phyloP scores from a whole-genome alignment of 1,284 basidiomycete species.

The Taiwanofungus camphoratus region DNA sequence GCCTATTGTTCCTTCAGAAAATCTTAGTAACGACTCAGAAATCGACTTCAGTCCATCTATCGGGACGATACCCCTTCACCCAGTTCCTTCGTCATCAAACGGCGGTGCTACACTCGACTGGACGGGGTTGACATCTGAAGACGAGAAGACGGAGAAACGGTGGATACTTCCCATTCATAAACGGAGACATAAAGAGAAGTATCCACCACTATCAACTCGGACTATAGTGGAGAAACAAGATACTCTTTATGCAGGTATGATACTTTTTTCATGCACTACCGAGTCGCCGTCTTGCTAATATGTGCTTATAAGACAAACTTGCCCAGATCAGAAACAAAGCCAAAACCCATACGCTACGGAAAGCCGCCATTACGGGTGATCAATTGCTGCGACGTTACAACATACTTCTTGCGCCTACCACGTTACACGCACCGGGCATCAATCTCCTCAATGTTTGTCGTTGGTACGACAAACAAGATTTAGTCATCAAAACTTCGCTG shows the following conservation, averaged over 20 bases:
- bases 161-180: conserved; percentile 58
- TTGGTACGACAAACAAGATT: conserved; percentile 52
- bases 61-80: conserved; percentile 37
- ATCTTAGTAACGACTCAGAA: conserved; percentile 35
- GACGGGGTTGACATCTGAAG: conserved; percentile 44
- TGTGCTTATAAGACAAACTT: conserved; percentile 47
- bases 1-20: conserved; percentile 12
- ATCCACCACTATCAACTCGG: conserved; percentile 32
- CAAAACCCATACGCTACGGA: conserved; percentile 49
- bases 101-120: conserved; percentile 68
- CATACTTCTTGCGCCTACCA: conserved; percentile 38
- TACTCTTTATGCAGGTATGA: conserved; percentile 23
- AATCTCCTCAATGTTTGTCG: conserved; percentile 46
- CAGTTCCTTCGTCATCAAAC: conserved; percentile 59
- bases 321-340: conserved; percentile 43
- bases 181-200: conserved; percentile 52
- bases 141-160: conserved; percentile 50
- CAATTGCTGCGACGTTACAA: conserved; percentile 61
- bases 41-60: conserved; percentile 71
- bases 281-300: neutral
- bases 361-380: conserved; percentile 59
- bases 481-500: conserved; percentile 39
- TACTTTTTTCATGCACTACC: neutral
- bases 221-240: conserved; percentile 34
- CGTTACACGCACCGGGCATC: conserved; percentile 28